Percentiles rank a stretch among this genome's conserved stretches.
These are phyloP conservation scores for Talaromyces sp. DNA, from an alignment of 2,329 filamentous ascomycete species.

Conservation along the genomic window DNA sequence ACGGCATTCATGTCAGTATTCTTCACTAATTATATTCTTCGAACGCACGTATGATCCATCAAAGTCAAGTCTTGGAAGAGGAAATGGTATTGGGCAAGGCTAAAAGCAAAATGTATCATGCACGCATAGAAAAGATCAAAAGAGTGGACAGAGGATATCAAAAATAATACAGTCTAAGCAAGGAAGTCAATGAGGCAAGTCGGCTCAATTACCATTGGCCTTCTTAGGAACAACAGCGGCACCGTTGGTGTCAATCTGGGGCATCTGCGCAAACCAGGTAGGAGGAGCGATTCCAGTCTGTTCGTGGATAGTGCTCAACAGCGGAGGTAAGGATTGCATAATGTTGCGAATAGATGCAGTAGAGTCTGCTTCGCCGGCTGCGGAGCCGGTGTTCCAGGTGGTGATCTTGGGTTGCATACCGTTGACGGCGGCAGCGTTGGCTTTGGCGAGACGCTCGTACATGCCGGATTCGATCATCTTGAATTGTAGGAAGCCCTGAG, in stretches of 20 bases:
- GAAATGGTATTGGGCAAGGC: neutral
- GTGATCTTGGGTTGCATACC: slow-evolving; percentile 86
- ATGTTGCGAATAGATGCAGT: slow-evolving; percentile 71
- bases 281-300: slow-evolving; percentile 82
- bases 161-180: neutral
- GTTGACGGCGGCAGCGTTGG: slow-evolving; percentile 72
- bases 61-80: neutral
- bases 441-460: slow-evolving; percentile 73
- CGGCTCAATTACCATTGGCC: slow-evolving; percentile 8
- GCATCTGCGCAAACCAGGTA: slow-evolving; percentile 65
- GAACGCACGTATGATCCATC: neutral
- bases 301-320: slow-evolving; percentile 82
- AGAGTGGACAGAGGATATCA: slow-evolving; percentile 2
- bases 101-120: slow-evolving; percentile 2
- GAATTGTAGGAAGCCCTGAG: slow-evolving; percentile 75
- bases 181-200: neutral
- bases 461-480: slow-evolving; percentile 84
- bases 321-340: slow-evolving; percentile 78
- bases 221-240: slow-evolving; percentile 1
- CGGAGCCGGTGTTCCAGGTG: slow-evolving; percentile 71
- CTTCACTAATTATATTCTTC: neutral
- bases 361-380: slow-evolving; percentile 53
- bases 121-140: neutral
- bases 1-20: neutral
- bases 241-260: slow-evolving; percentile 24